Conservation (phyloP, 192 early-diverging fungal genomes). For the Backusella macrospora region DNA sequence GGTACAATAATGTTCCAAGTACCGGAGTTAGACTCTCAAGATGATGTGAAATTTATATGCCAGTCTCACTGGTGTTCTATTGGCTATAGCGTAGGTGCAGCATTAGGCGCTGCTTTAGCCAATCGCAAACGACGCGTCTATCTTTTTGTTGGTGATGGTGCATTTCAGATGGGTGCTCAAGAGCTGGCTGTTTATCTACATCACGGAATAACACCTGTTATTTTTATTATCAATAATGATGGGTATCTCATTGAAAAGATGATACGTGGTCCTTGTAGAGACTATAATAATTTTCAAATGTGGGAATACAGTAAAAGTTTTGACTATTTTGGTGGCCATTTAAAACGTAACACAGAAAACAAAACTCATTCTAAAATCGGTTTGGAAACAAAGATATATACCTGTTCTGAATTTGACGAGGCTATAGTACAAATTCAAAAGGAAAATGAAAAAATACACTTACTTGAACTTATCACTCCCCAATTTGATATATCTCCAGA, state of each 20-base stretch:
- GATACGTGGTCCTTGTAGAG: conserved; percentile 45
- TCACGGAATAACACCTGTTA: conserved; percentile 23
- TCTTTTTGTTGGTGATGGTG: conserved; percentile 54
- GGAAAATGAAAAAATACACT: conserved; percentile 42
- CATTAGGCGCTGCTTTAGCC: conserved; percentile 42
- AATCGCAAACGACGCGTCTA: conserved; percentile 37
- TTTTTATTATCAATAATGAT: conserved; percentile 52
- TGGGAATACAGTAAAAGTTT: conserved; percentile 51
- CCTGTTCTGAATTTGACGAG: conserved; percentile 41
- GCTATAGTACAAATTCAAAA: conserved; percentile 34
- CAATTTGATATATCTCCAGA: conserved; percentile 44
- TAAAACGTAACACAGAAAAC: conserved; percentile 23
- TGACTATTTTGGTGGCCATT: conserved; percentile 44
- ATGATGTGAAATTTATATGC: not conserved
- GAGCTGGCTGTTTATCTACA: conserved; percentile 51
- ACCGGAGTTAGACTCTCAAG: conserved; percentile 33
- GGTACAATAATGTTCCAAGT: conserved; percentile 46
- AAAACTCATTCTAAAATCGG: conserved; percentile 31
- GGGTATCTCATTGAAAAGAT: conserved; percentile 54
- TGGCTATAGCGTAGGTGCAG: conserved; percentile 43
- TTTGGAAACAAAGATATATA: conserved; percentile 28
- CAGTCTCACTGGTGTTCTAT: conserved; percentile 39
- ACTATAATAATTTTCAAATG: conserved; percentile 51
- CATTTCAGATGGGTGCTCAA: conserved; percentile 51
- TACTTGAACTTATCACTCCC: conserved; percentile 50